Conservation (phyloP, 768 basidiomycete species). For the Clitopilus hobsonii region DNA sequence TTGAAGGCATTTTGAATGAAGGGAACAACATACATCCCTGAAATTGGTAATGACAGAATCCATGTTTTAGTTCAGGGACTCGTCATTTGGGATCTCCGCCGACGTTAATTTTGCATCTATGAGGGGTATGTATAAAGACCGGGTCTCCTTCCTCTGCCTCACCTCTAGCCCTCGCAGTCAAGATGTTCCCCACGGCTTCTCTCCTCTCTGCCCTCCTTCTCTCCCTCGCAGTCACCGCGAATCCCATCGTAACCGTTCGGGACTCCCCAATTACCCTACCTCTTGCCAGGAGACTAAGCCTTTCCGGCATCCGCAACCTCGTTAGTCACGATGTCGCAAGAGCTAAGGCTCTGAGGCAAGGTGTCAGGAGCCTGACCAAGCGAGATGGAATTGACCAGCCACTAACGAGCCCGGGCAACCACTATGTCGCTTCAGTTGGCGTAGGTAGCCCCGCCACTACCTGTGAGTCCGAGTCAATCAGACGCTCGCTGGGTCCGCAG, state of each 20-base stretch:
- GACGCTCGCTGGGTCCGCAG: too few relatives aligned
- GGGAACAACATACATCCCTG: too few relatives aligned
- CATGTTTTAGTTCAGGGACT: too few relatives aligned
- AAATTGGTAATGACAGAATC: too few relatives aligned
- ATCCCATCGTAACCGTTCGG: slow-evolving; percentile 35
- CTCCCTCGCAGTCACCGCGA: slow-evolving; percentile 39
- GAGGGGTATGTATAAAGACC: too few relatives aligned
- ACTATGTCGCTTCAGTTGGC: slow-evolving; percentile 44
- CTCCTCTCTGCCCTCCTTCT: slow-evolving; percentile 42
- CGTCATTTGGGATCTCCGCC: too few relatives aligned
- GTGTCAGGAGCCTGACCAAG: slow-evolving; percentile 18
- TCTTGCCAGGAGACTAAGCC: slow-evolving; percentile 52
- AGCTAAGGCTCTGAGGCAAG: slow-evolving; percentile 35
- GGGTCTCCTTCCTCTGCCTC: too few relatives aligned
- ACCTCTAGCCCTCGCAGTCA: too few relatives aligned
- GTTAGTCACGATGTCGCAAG: slow-evolving; percentile 48
- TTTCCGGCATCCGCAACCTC: slow-evolving; percentile 43
- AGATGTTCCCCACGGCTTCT: slow-evolving; percentile 32
- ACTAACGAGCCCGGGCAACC: slow-evolving; percentile 30
- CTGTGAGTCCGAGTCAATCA: too few relatives aligned
- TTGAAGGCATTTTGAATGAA: too few relatives aligned
- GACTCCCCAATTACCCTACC: slow-evolving; percentile 39
- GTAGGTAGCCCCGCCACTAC: slow-evolving; percentile 52
- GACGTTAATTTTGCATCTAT: too few relatives aligned
- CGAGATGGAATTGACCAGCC: slow-evolving; percentile 37